Evolutionary conservation across 305 asterid species (phyloP).

Genomic region (Fraxinus baroniana): DNA sequence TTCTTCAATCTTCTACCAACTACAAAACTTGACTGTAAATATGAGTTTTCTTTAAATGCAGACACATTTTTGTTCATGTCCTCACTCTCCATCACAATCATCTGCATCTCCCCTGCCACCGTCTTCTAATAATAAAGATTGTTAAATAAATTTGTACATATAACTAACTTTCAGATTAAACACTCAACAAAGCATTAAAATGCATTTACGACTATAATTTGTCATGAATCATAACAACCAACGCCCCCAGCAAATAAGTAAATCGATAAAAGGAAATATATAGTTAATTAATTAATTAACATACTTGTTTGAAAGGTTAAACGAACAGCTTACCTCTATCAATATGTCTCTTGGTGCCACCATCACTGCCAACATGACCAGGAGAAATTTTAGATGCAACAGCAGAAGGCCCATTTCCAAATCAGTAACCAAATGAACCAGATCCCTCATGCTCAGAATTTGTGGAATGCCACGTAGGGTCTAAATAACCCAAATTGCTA

Average conservation of each 20-base stretch:
- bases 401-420: conserved; percentile 23
- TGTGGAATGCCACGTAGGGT: conserved; percentile 25
- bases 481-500: conserved; percentile 25
- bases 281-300: not conserved
- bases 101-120: not conserved
- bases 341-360: conserved; percentile 28
- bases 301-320: not conserved
- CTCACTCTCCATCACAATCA: not conserved
- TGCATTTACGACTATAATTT: not conserved
- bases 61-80: not conserved
- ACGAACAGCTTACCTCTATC: conserved; percentile 26
- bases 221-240: not conserved
- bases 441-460: conserved; percentile 31
- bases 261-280: not conserved
- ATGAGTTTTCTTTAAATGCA: not conserved
- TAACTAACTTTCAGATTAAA: not conserved
- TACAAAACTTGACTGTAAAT: not conserved
- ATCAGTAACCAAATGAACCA: conserved; percentile 29
- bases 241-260: not conserved
- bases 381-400: conserved; percentile 26
- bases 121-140: not conserved
- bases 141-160: not conserved
- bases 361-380: conserved; percentile 33
- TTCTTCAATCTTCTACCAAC: not conserved
- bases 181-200: not conserved